Percentiles rank a stretch among this genome's conserved stretches.
Conservation (phyloP, 371 early-diverging fungal genomes). For the Apophysomyces trapeziformis region DNA sequence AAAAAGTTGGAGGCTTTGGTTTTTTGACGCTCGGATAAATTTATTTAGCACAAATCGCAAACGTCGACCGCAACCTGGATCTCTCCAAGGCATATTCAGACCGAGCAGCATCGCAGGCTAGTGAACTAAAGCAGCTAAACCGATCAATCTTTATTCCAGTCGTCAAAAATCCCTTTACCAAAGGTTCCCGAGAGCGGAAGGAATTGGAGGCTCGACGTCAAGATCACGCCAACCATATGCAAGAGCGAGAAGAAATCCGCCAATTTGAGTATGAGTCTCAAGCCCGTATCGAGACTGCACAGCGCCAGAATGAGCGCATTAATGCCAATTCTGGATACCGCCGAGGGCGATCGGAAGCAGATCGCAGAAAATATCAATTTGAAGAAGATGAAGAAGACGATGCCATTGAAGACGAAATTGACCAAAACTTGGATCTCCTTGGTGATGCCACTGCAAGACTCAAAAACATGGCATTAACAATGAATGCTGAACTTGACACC, state of each 20-base stretch:
- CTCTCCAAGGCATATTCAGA: slow-evolving; percentile 74
- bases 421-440: slow-evolving; percentile 75
- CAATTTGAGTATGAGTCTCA: slow-evolving; percentile 34
- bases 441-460: slow-evolving; percentile 65
- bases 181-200: slow-evolving; percentile 59
- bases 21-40: not conserved
- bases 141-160: slow-evolving; percentile 78
- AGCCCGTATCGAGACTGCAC: slow-evolving; percentile 59
- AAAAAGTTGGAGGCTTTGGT: not conserved
- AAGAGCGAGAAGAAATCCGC: slow-evolving; percentile 35
- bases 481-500: slow-evolving; percentile 75
- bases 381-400: slow-evolving; percentile 72
- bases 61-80: slow-evolving; percentile 75
- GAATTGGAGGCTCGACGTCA: slow-evolving; percentile 59
- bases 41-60: slow-evolving; percentile 66
- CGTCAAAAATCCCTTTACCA: slow-evolving; percentile 70
- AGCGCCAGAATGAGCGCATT: slow-evolving; percentile 47
- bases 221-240: slow-evolving; percentile 56
- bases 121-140: slow-evolving; percentile 79
- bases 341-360: slow-evolving; percentile 59
- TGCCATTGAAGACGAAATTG: slow-evolving; percentile 80
- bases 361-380: slow-evolving; percentile 67
- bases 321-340: slow-evolving; percentile 42
- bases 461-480: slow-evolving; percentile 75
- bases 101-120: slow-evolving; percentile 71